These are phyloP conservation scores for Liquidambar formosana DNA, from an alignment of 164 flowering plant species.

Conservation along the genomic window DNA sequence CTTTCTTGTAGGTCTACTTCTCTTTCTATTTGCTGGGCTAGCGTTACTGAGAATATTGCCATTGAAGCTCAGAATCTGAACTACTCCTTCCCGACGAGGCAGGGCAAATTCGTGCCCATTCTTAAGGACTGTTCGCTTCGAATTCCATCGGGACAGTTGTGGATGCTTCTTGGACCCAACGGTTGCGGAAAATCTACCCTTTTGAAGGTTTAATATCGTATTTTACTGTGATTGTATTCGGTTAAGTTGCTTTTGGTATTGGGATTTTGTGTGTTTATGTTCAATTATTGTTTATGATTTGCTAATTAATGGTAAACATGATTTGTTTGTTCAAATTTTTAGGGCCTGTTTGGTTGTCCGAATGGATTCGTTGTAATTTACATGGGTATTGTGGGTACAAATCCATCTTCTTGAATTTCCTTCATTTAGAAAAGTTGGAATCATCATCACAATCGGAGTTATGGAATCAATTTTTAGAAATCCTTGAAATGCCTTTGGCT, in stretches of 20 bases:
- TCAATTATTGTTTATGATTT: neutral
- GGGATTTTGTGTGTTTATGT: neutral
- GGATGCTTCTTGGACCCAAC: slow-evolving; percentile 99
- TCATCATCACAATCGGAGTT: no score
- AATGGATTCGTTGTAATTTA: no score
- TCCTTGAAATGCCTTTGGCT: no score
- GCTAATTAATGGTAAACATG: neutral
- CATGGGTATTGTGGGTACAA: no score
- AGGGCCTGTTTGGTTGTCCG: no score
- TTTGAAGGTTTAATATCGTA: slow-evolving; percentile 58
- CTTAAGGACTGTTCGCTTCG: slow-evolving; percentile 69
- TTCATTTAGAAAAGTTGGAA: no score
- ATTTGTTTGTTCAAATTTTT: no score
- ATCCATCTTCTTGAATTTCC: no score
- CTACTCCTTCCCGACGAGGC: slow-evolving; percentile 50
- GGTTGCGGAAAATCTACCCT: slow-evolving; percentile 98
- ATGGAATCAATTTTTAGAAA: no score
- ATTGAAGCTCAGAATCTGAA: slow-evolving; percentile 63
- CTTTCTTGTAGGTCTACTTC: neutral
- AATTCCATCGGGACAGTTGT: slow-evolving; percentile 81
- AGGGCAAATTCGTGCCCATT: slow-evolving; percentile 52
- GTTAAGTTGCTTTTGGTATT: neutral
- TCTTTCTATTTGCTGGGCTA: slow-evolving; percentile 17
- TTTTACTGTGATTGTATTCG: neutral
- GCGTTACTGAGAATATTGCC: slow-evolving; percentile 39